Evolutionary conservation across 2,329 filamentous ascomycete species (phyloP), one percentile per base, ranked within the genome.

Genomic region (Fusarium nodosum): DNA sequence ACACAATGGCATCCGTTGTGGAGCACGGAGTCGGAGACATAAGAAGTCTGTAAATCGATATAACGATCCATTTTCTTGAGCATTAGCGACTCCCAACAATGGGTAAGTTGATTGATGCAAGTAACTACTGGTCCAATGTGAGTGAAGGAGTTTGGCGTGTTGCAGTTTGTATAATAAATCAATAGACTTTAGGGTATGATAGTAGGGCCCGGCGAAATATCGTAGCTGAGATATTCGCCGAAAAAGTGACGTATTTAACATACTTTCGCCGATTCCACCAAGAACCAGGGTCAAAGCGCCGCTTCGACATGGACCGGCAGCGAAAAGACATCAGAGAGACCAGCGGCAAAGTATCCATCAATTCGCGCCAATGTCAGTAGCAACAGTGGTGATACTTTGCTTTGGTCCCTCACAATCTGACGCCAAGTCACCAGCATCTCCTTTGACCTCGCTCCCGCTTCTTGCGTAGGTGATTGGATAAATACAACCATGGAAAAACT

Each of bases 11-110:
- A 38, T 13, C 36, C 3, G 6, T 1, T 20, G 13, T 4, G 18
- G n/a, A 11, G n/a, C 11, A 7, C 20, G 11, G n/a, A 38, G 2
- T 6, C 7, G 5, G 16, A 13, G 10, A 11, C 10, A 7, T 20
- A 38, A 38, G 36, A 1, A 13, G n/a, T 12, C n/a, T 38, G 18
- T 13, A 38, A 20, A 13, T 38, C 36, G 1, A 38, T 2, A 20
- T 38, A 38, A 20, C 36, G 36, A 5, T 38, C 36, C 36, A 38
- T 38, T n/a, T 38, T 38, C 9, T 7, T n/a, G 5, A n/a, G 10
- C n/a, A 10, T 6, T n/a, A 10, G 12, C 18, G n/a, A n/a, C 2
- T 36, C 12, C 3, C 5, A 5, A 11, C 0, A n/a, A 0, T 12
- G 5, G 2, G 3, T n/a, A 2, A 5, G 18, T n/a, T n/a, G n/a